Evolutionary conservation across 2,329 filamentous ascomycete species (phyloP).

Genomic region (Aureobasidium sp.): DNA sequence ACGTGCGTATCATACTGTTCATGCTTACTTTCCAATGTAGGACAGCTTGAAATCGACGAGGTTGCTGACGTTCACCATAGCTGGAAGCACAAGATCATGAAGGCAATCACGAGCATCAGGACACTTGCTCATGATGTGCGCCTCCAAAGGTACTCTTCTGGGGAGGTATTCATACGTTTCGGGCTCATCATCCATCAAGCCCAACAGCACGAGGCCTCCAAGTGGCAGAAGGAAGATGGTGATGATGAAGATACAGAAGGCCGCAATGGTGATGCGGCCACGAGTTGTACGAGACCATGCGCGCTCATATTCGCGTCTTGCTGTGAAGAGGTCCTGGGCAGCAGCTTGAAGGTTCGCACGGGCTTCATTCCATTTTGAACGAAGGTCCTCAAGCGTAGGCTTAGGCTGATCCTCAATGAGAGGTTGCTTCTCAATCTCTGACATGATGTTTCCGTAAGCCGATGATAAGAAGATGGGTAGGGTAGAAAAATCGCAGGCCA

Average conservation of each 20-base stretch:
- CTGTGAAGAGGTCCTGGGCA: slow-evolving; percentile 17
- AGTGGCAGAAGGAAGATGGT: slow-evolving; percentile 21
- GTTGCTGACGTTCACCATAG: slow-evolving; percentile 71
- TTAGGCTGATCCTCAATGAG: slow-evolving; percentile 8
- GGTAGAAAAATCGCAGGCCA: neutral
- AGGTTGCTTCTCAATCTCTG: slow-evolving; percentile 11
- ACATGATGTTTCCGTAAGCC: neutral
- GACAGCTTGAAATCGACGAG: slow-evolving; percentile 89
- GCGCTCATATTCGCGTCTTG: slow-evolving; percentile 25
- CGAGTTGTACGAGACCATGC: slow-evolving; percentile 25
- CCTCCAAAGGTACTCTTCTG: slow-evolving; percentile 65
- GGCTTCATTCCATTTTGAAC: slow-evolving; percentile 8
- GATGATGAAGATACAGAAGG: slow-evolving; percentile 24
- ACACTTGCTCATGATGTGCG: slow-evolving; percentile 92
- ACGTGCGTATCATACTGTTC: neutral
- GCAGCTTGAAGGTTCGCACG: slow-evolving; percentile 7
- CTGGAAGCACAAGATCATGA: slow-evolving; percentile 68
- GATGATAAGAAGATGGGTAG: neutral
- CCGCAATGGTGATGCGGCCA: slow-evolving; percentile 19
- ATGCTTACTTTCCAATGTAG: slow-evolving; percentile 69
- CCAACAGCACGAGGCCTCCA: slow-evolving; percentile 18
- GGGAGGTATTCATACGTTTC: slow-evolving; percentile 10
- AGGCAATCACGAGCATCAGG: slow-evolving; percentile 84
- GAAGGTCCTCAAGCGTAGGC: slow-evolving; percentile 11
- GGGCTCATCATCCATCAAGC: slow-evolving; percentile 21